Conservation (phyloP, 129 eudicot species). For the Escallonia herrerae region DNA sequence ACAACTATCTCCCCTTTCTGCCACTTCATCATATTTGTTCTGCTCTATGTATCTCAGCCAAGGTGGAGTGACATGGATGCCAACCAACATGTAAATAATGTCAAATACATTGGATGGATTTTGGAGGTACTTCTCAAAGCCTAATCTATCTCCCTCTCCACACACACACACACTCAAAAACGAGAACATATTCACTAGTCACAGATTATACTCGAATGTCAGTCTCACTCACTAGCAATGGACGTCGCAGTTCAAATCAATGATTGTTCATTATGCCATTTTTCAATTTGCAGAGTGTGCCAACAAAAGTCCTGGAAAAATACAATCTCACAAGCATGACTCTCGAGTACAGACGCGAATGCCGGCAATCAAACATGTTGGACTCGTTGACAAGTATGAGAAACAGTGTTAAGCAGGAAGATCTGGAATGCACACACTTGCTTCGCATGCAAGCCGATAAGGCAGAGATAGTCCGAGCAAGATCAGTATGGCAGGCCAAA, state of each 20-base stretch:
- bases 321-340: slow-evolving; percentile 63
- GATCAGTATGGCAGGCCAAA: slow-evolving; percentile 63
- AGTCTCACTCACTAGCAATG: not conserved
- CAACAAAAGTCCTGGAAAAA: slow-evolving; percentile 49
- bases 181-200: not conserved
- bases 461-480: slow-evolving; percentile 76
- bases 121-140: slow-evolving; percentile 48
- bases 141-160: not conserved
- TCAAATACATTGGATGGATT: slow-evolving; percentile 93
- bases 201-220: not conserved
- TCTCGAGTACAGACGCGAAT: slow-evolving; percentile 73
- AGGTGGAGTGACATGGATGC: slow-evolving; percentile 99
- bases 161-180: not conserved
- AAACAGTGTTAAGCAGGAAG: not conserved
- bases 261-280: not conserved
- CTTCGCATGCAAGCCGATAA: slow-evolving; percentile 63
- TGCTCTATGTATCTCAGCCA: slow-evolving; percentile 41
- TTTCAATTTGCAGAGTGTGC: slow-evolving; percentile 72
- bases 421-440: slow-evolving; percentile 61
- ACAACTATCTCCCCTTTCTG: not conserved
- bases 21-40: too few relatives aligned
- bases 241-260: not conserved
- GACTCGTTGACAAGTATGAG: slow-evolving; percentile 57
- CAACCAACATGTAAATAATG: slow-evolving; percentile 88
- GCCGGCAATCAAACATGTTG: slow-evolving; percentile 59